phyloP scores from a whole-genome alignment of 495 filamentous ascomycete genomes.

The Corynascus novoguineensis region DNA sequence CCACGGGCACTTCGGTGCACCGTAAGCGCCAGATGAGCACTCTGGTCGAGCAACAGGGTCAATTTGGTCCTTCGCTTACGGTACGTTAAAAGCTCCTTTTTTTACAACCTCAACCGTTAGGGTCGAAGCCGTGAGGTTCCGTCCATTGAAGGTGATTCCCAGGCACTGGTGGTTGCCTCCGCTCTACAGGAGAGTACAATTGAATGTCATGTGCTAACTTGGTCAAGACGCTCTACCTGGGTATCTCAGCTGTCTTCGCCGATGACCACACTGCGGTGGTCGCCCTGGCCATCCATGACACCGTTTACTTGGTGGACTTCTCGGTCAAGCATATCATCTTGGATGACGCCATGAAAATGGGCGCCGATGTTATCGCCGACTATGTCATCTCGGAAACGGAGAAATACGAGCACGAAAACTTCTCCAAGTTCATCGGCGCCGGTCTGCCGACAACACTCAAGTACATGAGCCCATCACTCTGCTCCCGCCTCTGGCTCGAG shows the following conservation, averaged over 20 bases:
- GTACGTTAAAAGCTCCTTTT: constrained; percentile 23
- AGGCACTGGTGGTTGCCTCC: no score
- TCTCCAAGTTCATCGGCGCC: constrained; percentile 62
- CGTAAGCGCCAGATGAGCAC: constrained; percentile 42
- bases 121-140: background rate
- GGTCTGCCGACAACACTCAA: constrained; percentile 51
- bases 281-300: constrained; percentile 68
- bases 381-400: constrained; percentile 50
- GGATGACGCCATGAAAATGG: constrained; percentile 31
- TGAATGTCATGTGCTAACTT: constrained; percentile 15
- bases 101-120: background rate
- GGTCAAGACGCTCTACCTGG: constrained; percentile 58
- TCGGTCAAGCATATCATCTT: constrained; percentile 51
- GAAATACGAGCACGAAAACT: constrained; percentile 54
- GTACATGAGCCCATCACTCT: constrained; percentile 53
- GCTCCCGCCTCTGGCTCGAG: constrained; percentile 72
- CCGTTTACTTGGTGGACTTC: constrained; percentile 74
- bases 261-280: constrained; percentile 49
- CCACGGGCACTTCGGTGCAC: constrained; percentile 40
- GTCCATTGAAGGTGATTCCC: no score
- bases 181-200: no score
- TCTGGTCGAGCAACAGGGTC: constrained; percentile 40
- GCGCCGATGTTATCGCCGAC: constrained; percentile 45
- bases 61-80: constrained; percentile 40
- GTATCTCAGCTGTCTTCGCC: constrained; percentile 51